Percentiles rank a stretch among this genome's conserved stretches.
Evolutionary conservation across 371 early-diverging fungal genomes (phyloP).

Genomic region (Dentiscutata heterogama): DNA sequence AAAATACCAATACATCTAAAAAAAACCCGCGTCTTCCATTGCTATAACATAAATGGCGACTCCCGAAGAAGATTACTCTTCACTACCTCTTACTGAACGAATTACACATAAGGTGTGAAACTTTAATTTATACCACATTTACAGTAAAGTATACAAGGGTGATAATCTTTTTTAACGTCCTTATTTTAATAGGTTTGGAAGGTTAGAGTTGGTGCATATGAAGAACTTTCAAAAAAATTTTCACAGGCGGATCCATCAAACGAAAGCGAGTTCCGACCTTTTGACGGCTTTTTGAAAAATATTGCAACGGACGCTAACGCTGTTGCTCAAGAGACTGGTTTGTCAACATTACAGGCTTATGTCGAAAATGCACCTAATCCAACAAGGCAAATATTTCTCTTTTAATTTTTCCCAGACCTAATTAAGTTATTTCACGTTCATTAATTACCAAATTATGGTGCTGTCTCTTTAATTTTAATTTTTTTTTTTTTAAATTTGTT

Average conservation of each 20-base stretch:
- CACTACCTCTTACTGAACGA: slow-evolving; percentile 72
- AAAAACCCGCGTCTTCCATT: slow-evolving; percentile 9
- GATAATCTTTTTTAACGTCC: slow-evolving; percentile 28
- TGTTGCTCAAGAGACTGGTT: slow-evolving; percentile 92
- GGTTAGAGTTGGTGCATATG: slow-evolving; percentile 90
- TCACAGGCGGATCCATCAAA: slow-evolving; percentile 66
- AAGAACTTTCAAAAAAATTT: slow-evolving; percentile 80
- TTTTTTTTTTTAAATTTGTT: neutral
- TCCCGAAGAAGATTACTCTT: slow-evolving; percentile 74
- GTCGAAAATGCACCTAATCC: slow-evolving; percentile 87
- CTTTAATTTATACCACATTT: neutral
- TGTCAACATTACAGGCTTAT: slow-evolving; percentile 79
- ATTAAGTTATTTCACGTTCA: neutral
- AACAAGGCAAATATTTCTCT: slow-evolving; percentile 61
- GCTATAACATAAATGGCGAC: slow-evolving; percentile 48
- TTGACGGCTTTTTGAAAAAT: slow-evolving; percentile 77
- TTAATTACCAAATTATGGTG: neutral
- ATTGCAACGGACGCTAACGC: slow-evolving; percentile 90
- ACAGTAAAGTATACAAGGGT: neutral
- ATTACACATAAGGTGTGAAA: slow-evolving; percentile 75
- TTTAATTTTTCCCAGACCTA: neutral
- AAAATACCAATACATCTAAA: too few species aligned
- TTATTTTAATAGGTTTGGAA: slow-evolving; percentile 85
- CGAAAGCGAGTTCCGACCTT: slow-evolving; percentile 76
- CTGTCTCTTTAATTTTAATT: neutral